Conservation (phyloP, 2,329 filamentous ascomycete genomes). For the Zymoseptoria tritici region DNA sequence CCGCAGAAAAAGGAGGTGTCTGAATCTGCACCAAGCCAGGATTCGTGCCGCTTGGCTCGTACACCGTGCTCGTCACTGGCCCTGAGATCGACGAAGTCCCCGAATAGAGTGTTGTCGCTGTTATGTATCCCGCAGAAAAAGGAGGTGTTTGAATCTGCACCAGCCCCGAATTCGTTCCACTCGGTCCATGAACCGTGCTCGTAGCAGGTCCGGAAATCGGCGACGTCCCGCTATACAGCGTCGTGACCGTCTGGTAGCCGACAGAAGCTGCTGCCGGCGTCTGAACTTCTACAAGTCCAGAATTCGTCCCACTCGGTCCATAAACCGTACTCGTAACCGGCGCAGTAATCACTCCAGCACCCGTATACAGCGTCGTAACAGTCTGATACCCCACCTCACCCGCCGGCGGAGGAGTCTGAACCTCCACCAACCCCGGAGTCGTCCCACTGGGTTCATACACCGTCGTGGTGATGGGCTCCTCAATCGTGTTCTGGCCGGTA, state of each 20-base stretch:
- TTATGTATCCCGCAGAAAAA: not conserved
- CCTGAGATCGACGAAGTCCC: slow-evolving; percentile 2
- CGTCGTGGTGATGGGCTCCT: slow-evolving; percentile 2
- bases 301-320: slow-evolving; percentile 2
- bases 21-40: slow-evolving; percentile 8
- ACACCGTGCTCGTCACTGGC: slow-evolving; percentile 7
- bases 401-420: slow-evolving; percentile 1
- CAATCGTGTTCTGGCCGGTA: slow-evolving; percentile 1
- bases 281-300: slow-evolving; percentile 2
- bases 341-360: not conserved
- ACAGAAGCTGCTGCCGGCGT: not conserved
- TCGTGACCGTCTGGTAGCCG: not conserved
- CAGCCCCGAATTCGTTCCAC: slow-evolving; percentile 2
- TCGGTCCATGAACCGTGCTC: slow-evolving; percentile 1
- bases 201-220: not conserved
- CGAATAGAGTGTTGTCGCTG: slow-evolving; percentile 2
- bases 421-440: slow-evolving; percentile 1
- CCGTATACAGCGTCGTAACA: slow-evolving; percentile 2
- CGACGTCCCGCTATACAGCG: not conserved
- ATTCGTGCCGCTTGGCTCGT: slow-evolving; percentile 4
- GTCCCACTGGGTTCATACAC: slow-evolving; percentile 4
- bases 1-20: slow-evolving; percentile 1
- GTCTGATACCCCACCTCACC: not conserved
- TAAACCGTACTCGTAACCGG: slow-evolving; percentile 4
- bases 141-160: slow-evolving; percentile 5